phyloP scores from a whole-genome alignment of 176 grass and related monocot genomes.

The Themeda triandra region DNA sequence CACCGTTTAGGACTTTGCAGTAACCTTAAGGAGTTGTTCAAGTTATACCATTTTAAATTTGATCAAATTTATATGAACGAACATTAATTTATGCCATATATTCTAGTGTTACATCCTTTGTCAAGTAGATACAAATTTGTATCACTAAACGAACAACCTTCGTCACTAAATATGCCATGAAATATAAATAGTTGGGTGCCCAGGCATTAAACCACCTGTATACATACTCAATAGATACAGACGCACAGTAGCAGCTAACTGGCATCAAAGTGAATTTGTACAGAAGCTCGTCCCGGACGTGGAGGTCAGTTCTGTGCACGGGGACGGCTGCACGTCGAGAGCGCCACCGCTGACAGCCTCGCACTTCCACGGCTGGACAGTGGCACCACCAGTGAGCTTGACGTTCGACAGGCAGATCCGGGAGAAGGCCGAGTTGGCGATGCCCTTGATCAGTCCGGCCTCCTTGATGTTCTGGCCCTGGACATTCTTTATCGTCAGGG shows the following conservation, averaged over 20 bases:
- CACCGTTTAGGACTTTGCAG: no score
- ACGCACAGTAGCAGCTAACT: neutral
- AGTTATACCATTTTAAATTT: no score
- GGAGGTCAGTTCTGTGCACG: conserved; percentile 62
- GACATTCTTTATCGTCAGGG: conserved; percentile 73
- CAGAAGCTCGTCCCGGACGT: conserved; percentile 63
- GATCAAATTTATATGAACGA: no score
- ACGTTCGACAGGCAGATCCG: conserved; percentile 73
- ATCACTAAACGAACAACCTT: no score
- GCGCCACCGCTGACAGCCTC: conserved; percentile 66
- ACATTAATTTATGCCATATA: no score
- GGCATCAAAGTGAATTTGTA: conserved; percentile 46
- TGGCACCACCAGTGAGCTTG: conserved; percentile 22
- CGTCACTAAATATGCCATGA: no score
- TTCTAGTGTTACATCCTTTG: no score
- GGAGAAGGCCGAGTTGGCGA: conserved; percentile 63
- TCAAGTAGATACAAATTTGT: no score
- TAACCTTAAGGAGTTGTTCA: no score
- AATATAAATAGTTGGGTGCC: neutral
- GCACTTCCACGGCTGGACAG: conserved; percentile 61
- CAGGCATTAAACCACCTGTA: neutral
- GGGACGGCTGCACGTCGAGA: conserved; percentile 58
- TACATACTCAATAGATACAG: neutral
- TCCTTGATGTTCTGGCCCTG: conserved; percentile 70
- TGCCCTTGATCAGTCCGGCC: conserved; percentile 76